Base-by-base conservation (phyloP, 2,329 filamentous ascomycete species). In the Penicillium hordei region DNA sequence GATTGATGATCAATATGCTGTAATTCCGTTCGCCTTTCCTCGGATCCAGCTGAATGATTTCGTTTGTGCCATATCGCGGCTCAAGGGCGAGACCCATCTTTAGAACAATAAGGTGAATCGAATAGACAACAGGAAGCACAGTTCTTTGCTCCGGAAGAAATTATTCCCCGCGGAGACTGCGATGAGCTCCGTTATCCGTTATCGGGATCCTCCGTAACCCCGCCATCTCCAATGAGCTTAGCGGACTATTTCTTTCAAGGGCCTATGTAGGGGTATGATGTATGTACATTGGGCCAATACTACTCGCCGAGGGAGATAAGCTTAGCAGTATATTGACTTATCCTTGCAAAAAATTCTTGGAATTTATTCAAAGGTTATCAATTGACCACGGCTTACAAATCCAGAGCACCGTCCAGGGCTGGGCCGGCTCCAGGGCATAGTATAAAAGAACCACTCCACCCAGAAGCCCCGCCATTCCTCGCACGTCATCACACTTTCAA, bases 1-100 rank as follows among this genome's bases (percentile, higher is more conserved):
- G 77, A 60, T 79, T 79, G 68, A 79, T 74, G 46, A 79, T 70
- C 50, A 79, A 68, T 55, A 79, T 67, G 7, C 67, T 68, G 51
- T 70, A 69, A 39, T 59, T 55, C 33, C 40, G 49, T 17, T 62
- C 55, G 27, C 57, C 58, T 33, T 50, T 59, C 45, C 57, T 29
- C 43, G 59, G 21, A 49, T 57, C 43, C 23, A 57, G 49, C 29
- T 29, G 34, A 2, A 25, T 13, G 19, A 58, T 55, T 12, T 58
- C 23, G 5, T 23, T 31, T 12, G 44, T 13, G 13, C 31, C 45
- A 31, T 58, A 58, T 27, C 29, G 38, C 19, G 17, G 50, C 31
- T 40, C 31, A 12, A 48, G 23, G n/a, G 42, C 3, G 25, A 10
- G 7, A 23, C 5, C 23, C 55, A 58, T 58, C 23, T 49, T 55